Conservation (phyloP, 352 stramenopile species). For the Phytophthora constricta region DNA sequence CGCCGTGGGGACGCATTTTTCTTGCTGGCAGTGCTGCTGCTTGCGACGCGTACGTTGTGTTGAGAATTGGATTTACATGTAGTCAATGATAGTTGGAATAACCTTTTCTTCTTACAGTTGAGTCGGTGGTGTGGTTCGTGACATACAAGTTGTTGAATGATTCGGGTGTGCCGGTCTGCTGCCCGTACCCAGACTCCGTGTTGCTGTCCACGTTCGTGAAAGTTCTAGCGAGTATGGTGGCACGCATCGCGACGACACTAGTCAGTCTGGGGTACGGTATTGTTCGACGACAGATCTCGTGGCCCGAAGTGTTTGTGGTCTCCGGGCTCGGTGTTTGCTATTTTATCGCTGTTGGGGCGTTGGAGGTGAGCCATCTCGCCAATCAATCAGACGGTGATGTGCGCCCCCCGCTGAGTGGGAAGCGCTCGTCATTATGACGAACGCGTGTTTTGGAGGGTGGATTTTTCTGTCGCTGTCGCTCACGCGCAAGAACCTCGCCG, state of each 20-base stretch:
- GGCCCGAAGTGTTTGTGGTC: conserved; percentile 77
- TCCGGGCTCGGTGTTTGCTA: conserved; percentile 82
- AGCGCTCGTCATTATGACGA: conserved; percentile 77
- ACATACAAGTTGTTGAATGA: conserved; percentile 81
- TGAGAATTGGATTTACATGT: background rate
- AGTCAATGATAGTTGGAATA: background rate
- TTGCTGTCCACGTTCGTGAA: conserved; percentile 79
- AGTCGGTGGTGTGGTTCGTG: conserved; percentile 78
- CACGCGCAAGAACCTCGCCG: conserved; percentile 80
- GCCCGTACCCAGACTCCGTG: conserved; percentile 73
- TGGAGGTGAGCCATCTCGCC: conserved; percentile 82
- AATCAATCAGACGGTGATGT: conserved; percentile 79
- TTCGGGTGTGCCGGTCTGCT: conserved; percentile 75
- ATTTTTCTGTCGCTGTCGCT: conserved; percentile 85
- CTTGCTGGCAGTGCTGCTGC: conserved; percentile 75
- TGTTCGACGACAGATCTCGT: conserved; percentile 73
- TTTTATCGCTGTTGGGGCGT: conserved; percentile 73
- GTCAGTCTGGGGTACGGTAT: conserved; percentile 86
- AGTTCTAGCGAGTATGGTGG: conserved; percentile 77
- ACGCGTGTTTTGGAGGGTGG: conserved; percentile 85
- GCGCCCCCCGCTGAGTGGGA: conserved; percentile 78
- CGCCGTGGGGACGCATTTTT: conserved; percentile 89
- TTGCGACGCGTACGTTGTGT: conserved; percentile 61
- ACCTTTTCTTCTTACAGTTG: conserved; percentile 35
- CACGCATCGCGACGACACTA: conserved; percentile 76